phyloP scores from a whole-genome alignment of 495 filamentous ascomycete genomes.

The Aspergillus homomorphus region DNA sequence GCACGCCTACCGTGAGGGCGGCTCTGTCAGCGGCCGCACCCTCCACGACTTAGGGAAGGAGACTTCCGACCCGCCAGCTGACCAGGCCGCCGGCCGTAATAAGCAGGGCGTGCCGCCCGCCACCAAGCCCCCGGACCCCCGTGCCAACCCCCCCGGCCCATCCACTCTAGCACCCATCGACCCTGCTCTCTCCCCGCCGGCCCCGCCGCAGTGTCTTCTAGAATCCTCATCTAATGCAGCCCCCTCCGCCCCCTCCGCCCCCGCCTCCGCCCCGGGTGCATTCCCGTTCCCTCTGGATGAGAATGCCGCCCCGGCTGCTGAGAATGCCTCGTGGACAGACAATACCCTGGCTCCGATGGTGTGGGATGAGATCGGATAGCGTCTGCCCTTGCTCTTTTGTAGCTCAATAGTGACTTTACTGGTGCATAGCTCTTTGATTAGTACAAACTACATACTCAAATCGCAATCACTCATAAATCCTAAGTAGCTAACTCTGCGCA shows the following conservation, averaged over 20 bases:
- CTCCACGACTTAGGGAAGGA: constrained; percentile 14
- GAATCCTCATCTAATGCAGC: constrained; percentile 23
- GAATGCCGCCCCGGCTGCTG: constrained; percentile 17
- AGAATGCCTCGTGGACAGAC: constrained; percentile 35
- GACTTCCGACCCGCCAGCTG: constrained; percentile 1
- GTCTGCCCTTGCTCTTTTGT: not conserved
- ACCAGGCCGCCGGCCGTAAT: not conserved
- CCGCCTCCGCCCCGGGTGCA: not conserved
- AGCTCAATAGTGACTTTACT: too few relatives aligned
- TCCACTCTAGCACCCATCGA: constrained; percentile 22
- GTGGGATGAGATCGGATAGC: constrained; percentile 41
- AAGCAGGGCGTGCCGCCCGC: not conserved
- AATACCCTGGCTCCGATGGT: constrained; percentile 45
- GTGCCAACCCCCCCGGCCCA: constrained; percentile 6
- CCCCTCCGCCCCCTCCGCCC: too few relatives aligned
- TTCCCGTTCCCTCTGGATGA: constrained; percentile 40
- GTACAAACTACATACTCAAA: too few relatives aligned
- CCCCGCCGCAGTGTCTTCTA: constrained; percentile 27
- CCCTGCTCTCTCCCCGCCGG: constrained; percentile 29
- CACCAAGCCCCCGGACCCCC: constrained; percentile 12
- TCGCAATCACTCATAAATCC: too few relatives aligned
- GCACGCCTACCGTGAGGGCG: constrained; percentile 60
- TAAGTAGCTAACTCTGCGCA: too few relatives aligned
- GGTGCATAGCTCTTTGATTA: too few relatives aligned
- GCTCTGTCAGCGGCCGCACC: constrained; percentile 39